These are phyloP conservation scores for Fusarium sp. DNA, from an alignment of 2,329 filamentous ascomycete genomes.

Conservation along the genomic window DNA sequence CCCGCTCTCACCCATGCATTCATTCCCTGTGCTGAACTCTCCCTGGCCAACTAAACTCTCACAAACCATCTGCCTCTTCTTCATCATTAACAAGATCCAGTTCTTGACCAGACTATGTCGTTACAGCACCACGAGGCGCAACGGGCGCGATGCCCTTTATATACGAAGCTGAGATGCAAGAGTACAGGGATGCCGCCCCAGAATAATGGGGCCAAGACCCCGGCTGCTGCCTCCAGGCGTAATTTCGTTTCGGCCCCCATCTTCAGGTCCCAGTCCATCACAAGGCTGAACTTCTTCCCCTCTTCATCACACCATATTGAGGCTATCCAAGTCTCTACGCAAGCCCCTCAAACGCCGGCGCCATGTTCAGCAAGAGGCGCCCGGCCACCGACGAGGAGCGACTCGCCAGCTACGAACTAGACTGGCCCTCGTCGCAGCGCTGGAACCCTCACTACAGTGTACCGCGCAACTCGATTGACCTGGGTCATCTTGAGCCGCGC, in stretches of 20 bases:
- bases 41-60: not conserved
- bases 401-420: conserved; percentile 29
- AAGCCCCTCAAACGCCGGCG: not conserved
- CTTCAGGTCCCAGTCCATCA: not conserved
- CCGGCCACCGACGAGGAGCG: conserved; percentile 19
- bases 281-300: conserved; percentile 1
- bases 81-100: not conserved
- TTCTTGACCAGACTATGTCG: not conserved
- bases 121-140: not conserved
- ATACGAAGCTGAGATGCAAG: not conserved
- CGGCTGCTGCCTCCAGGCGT: not conserved
- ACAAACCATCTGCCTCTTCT: not conserved
- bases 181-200: not conserved
- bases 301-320: not conserved
- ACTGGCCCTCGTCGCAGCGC: conserved; percentile 34
- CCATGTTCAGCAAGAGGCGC: conserved; percentile 26
- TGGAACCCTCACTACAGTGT: conserved; percentile 43
- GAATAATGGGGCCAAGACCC: not conserved
- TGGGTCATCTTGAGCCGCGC: not conserved
- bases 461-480: conserved; percentile 34
- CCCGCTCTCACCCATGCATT: not conserved
- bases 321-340: not conserved
- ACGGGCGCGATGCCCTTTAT: not conserved
- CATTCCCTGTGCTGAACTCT: not conserved
- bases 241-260: conserved; percentile 5